Conservation (phyloP, 371 early-diverging fungal genomes). For the Parasitella parasitica region DNA sequence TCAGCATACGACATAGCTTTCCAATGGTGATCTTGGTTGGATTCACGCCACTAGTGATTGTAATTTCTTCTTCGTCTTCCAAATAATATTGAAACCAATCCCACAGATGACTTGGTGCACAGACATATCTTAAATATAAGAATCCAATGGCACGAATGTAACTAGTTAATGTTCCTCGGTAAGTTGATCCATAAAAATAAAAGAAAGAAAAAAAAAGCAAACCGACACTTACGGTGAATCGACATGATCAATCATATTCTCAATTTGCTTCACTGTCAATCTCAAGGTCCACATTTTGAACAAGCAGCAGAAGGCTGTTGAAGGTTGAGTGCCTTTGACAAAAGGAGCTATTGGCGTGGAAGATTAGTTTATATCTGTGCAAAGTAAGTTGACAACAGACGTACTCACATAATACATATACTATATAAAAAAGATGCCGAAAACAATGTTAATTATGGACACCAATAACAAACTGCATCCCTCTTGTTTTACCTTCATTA, state of each 20-base stretch:
- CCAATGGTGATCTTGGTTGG: slow-evolving; percentile 73
- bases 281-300: slow-evolving; percentile 85
- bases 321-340: slow-evolving; percentile 78
- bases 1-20: slow-evolving; percentile 60
- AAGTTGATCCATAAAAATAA: neutral
- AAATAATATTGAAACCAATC: slow-evolving; percentile 82
- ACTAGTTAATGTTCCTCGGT: slow-evolving; percentile 28
- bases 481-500: slow-evolving; percentile 54
- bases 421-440: slow-evolving; percentile 23
- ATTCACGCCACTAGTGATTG: slow-evolving; percentile 62
- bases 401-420: slow-evolving; percentile 25
- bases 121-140: slow-evolving; percentile 83
- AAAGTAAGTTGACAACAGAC: neutral
- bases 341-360: slow-evolving; percentile 66
- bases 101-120: slow-evolving; percentile 79
- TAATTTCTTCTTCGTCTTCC: slow-evolving; percentile 78
- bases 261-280: slow-evolving; percentile 76
- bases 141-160: slow-evolving; percentile 84
- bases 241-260: slow-evolving; percentile 72
- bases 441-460: neutral
- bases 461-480: neutral
- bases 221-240: slow-evolving; percentile 72
- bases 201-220: neutral
- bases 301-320: slow-evolving; percentile 83
- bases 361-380: neutral